Evolutionary conservation across 371 early-diverging fungal species (phyloP).

Genomic region (Apophysomyces elegans): DNA sequence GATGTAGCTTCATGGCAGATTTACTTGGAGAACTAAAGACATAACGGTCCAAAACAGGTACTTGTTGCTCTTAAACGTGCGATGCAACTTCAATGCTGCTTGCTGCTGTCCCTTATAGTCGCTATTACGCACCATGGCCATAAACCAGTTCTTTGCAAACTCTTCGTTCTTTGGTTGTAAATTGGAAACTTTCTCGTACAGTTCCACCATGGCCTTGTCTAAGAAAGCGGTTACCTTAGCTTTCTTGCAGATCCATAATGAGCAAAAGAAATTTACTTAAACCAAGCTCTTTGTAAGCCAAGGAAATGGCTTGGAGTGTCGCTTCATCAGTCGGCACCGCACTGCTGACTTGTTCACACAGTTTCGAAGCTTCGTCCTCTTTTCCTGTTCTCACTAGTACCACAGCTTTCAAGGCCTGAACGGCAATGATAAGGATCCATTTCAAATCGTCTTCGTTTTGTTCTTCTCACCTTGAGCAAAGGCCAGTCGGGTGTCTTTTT

Average conservation of each 20-base stretch:
- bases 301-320: constrained; percentile 74
- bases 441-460: background rate
- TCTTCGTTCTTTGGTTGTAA: constrained; percentile 74
- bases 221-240: background rate
- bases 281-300: constrained; percentile 68
- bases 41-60: constrained; percentile 91
- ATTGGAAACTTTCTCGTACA: constrained; percentile 76
- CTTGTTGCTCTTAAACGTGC: constrained; percentile 74
- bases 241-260: background rate
- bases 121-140: constrained; percentile 77
- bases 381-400: constrained; percentile 72
- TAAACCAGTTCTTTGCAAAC: constrained; percentile 79
- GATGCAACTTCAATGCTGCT: constrained; percentile 83
- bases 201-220: constrained; percentile 69
- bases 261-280: constrained; percentile 50
- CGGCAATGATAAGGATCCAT: background rate
- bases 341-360: constrained; percentile 75
- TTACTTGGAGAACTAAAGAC: constrained; percentile 72
- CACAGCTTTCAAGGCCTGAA: constrained; percentile 84
- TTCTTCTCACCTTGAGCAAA: constrained; percentile 60
- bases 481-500: constrained; percentile 72
- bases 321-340: constrained; percentile 72
- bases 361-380: constrained; percentile 67
- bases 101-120: constrained; percentile 82
- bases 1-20: background rate